Conservation (phyloP, 495 filamentous ascomycete species). For the Thozetella sp. region DNA sequence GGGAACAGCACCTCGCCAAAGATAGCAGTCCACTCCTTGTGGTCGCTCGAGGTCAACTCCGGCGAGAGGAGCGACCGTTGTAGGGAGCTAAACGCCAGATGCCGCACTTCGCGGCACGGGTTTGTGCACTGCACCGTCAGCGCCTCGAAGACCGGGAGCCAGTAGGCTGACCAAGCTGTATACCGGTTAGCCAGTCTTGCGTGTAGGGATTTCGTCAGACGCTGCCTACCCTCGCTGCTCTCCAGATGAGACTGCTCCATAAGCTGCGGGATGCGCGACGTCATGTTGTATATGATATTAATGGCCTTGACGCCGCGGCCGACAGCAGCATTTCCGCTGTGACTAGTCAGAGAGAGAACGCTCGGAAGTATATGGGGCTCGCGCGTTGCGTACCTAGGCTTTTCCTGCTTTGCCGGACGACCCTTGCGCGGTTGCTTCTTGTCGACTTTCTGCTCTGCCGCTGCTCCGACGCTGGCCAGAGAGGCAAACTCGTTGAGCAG, state of each 20-base stretch:
- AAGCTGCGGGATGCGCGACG: slow-evolving; percentile 75
- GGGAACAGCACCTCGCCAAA: slow-evolving; percentile 96
- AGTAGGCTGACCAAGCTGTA: slow-evolving; percentile 94
- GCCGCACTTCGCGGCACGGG: slow-evolving; percentile 90
- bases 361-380: not conserved
- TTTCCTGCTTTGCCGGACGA: slow-evolving; percentile 53
- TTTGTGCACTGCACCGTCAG: slow-evolving; percentile 91
- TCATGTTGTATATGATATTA: slow-evolving; percentile 77
- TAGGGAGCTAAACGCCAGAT: slow-evolving; percentile 83
- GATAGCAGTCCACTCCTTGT: slow-evolving; percentile 91
- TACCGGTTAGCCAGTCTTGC: slow-evolving; percentile 17
- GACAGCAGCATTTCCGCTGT: slow-evolving; percentile 72
- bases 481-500: slow-evolving; percentile 90
- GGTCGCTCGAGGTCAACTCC: slow-evolving; percentile 74
- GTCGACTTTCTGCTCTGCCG: slow-evolving; percentile 80
- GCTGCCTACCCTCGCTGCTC: slow-evolving; percentile 68
- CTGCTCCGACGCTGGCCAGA: slow-evolving; percentile 78
- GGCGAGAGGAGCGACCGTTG: slow-evolving; percentile 82
- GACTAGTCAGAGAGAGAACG: slow-evolving; percentile 15
- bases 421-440: slow-evolving; percentile 48
- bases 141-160: slow-evolving; percentile 91
- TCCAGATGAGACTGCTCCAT: slow-evolving; percentile 95
- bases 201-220: not conserved
- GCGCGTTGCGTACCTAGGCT: slow-evolving; percentile 52
- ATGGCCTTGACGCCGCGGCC: slow-evolving; percentile 80